A percentile compares a stretch with the other conserved stretches of the same genome.
Evolutionary conservation across 352 stramenopile genomes (phyloP).

Genomic region (Plasmopara viticola): DNA sequence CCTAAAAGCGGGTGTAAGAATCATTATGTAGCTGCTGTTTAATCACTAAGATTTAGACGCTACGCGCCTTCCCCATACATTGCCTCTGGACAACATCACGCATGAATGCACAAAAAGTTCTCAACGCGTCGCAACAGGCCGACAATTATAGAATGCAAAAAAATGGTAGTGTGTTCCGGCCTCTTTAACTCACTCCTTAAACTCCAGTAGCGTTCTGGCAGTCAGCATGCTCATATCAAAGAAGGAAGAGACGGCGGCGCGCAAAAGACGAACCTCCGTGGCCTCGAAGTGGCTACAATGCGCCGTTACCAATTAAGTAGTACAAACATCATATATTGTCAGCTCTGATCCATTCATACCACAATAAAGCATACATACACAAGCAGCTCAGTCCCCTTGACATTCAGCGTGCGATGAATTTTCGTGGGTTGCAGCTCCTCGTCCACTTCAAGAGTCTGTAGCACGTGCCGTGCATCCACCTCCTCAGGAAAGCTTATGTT

Average conservation of each 20-base stretch:
- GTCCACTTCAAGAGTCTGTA: slow-evolving; percentile 83
- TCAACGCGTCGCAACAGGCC: too few relatives aligned
- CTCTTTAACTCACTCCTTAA: slow-evolving; percentile 29
- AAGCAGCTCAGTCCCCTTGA: slow-evolving; percentile 54
- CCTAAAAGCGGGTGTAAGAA: too few relatives aligned
- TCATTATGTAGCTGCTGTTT: too few relatives aligned
- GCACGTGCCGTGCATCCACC: slow-evolving; percentile 58
- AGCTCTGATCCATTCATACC: neutral
- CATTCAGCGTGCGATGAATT: slow-evolving; percentile 63
- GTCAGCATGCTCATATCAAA: slow-evolving; percentile 82
- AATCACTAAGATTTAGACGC: too few relatives aligned
- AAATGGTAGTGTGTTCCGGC: too few relatives aligned
- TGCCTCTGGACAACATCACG: too few relatives aligned
- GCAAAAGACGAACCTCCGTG: slow-evolving; percentile 77
- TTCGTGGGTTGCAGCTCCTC: slow-evolving; percentile 83
- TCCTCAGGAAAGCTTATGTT: slow-evolving; percentile 56
- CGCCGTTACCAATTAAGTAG: neutral
- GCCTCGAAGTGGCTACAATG: slow-evolving; percentile 68
- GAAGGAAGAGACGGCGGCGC: slow-evolving; percentile 79
- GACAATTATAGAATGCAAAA: too few relatives aligned
- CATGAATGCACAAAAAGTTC: too few relatives aligned
- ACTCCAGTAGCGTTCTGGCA: slow-evolving; percentile 73
- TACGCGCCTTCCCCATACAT: too few relatives aligned
- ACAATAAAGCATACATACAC: slow-evolving; percentile 40
- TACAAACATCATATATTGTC: neutral